Conservation (phyloP, 371 early-diverging fungal genomes). For the Batrachochytrium dendrobatidis region DNA sequence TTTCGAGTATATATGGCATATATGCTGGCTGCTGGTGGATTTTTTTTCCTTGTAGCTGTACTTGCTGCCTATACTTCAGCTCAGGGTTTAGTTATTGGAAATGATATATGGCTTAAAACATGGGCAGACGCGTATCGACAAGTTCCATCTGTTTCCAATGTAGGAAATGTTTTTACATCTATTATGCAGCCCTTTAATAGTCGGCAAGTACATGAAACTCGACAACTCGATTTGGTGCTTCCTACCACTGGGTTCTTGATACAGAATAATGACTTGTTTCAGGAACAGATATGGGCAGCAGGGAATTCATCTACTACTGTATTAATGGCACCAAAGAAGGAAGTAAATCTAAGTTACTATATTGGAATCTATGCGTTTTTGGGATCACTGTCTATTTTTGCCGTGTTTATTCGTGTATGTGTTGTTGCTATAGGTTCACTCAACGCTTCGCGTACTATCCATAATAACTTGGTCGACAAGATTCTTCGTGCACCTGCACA, state of each 20-base stretch:
- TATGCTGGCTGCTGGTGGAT: conserved; percentile 33
- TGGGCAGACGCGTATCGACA: conserved; percentile 32
- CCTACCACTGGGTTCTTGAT: not conserved
- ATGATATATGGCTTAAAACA: conserved; percentile 38
- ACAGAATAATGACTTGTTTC: not conserved
- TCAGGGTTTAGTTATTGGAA: conserved; percentile 15
- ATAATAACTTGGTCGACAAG: conserved; percentile 21
- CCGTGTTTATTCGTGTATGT: conserved; percentile 4
- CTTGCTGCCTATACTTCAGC: conserved; percentile 10
- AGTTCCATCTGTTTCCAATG: not conserved
- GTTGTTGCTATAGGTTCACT: conserved; percentile 16
- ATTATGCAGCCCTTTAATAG: too few species aligned
- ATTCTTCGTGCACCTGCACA: conserved; percentile 48
- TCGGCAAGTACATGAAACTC: not conserved
- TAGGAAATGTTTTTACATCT: too few species aligned
- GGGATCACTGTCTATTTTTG: conserved; percentile 6
- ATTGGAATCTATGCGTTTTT: conserved; percentile 26
- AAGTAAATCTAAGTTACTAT: conserved; percentile 21
- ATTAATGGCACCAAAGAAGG: not conserved
- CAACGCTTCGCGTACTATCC: conserved; percentile 30
- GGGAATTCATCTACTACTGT: not conserved
- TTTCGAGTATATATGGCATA: conserved; percentile 27
- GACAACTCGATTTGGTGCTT: not conserved
- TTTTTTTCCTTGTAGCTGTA: conserved; percentile 18
- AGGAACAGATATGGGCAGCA: not conserved